Evolutionary conservation across 2,329 filamentous ascomycete genomes (phyloP), one percentile per base, ranked within the genome.

Genomic region (Colletotrichum neosansevieriae): DNA sequence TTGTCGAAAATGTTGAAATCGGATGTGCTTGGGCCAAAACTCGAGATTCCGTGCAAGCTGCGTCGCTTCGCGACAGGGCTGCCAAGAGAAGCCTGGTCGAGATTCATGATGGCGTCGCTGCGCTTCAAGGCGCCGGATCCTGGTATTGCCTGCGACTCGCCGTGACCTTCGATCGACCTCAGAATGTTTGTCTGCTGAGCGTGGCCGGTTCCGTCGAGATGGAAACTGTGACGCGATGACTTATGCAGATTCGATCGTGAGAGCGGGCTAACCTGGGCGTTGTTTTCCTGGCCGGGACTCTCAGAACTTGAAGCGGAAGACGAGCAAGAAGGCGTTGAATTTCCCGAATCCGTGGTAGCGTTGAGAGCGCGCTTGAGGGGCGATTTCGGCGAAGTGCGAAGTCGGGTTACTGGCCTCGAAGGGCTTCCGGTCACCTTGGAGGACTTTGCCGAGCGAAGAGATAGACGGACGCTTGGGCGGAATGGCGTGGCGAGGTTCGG

Each of bases 21-120:
- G 63, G 80, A 77, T 12, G 89, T 86, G 53, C 62, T 73, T 29
- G 83, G 78, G 51, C 85, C 85, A 70, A 91, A 83, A 72, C 82
- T 88, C n/a, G 90, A 84, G 49, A 90, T 87, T 57, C 91, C 91
- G 77, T 97, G 93, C 73, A 97, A 81, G 79, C 94, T 98, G 75
- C 96, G 89, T 72, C 96, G 88, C 83, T 98, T 98, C 53, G 94
- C 93, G 68, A 95, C 92, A 0, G 96, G 95, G 75, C 93, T 98
- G 73, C 92, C 92, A 63, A 92, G 85, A 73, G 87, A 91, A 32
- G 89, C 85, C 71, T 93, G 91, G 74, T 97, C 94, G 56, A 97
- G 82, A 75, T 93, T 94, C 92, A 97, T 95, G 58, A 91, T 91
- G 49, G 92, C 91, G 81, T 98, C 95, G 76, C 92, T 95, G 74